phyloP scores from a whole-genome alignment of 2,329 filamentous ascomycete genomes.

The Fusarium denticulatum region DNA sequence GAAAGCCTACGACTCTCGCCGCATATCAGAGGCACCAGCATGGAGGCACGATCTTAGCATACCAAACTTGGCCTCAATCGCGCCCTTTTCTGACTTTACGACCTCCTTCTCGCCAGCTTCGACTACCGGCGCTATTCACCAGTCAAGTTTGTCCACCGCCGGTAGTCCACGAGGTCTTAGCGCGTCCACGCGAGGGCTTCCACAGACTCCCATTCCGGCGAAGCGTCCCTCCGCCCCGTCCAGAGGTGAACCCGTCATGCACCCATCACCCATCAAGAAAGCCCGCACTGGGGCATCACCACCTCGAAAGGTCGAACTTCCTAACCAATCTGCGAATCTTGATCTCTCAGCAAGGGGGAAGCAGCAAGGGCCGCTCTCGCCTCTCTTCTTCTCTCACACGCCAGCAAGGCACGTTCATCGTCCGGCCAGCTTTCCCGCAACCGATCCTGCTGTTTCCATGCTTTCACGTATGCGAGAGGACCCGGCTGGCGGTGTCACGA shows the following conservation, averaged over 20 bases:
- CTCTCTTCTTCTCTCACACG: conserved; percentile 63
- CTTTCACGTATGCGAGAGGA: conserved; percentile 58
- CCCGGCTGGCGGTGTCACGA: conserved; percentile 58
- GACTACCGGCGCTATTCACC: conserved; percentile 31
- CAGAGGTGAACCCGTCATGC: conserved; percentile 45
- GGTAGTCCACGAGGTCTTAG: conserved; percentile 28
- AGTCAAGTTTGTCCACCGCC: conserved; percentile 33
- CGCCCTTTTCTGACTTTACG: conserved; percentile 19
- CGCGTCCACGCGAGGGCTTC: conserved; percentile 23
- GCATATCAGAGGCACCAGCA: conserved; percentile 26
- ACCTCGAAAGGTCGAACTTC: conserved; percentile 57
- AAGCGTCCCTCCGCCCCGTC: conserved; percentile 42
- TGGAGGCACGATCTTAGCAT: conserved; percentile 38
- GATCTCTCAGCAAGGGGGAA: conserved; percentile 39
- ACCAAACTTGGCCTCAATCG: conserved; percentile 30
- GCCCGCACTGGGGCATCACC: conserved; percentile 58
- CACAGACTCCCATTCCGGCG: conserved; percentile 28
- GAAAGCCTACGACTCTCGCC: conserved; percentile 25
- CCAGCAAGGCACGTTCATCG: conserved; percentile 50
- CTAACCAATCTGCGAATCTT: conserved; percentile 38
- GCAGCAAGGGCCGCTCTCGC: conserved; percentile 56
- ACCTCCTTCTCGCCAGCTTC: conserved; percentile 14
- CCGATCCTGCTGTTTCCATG: conserved; percentile 58
- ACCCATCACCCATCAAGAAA: conserved; percentile 57
- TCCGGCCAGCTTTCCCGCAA: conserved; percentile 50